Evolutionary conservation across 2,329 filamentous ascomycete species (phyloP), one percentile per base, ranked within the genome.

Genomic region (Chaetomium sp.): DNA sequence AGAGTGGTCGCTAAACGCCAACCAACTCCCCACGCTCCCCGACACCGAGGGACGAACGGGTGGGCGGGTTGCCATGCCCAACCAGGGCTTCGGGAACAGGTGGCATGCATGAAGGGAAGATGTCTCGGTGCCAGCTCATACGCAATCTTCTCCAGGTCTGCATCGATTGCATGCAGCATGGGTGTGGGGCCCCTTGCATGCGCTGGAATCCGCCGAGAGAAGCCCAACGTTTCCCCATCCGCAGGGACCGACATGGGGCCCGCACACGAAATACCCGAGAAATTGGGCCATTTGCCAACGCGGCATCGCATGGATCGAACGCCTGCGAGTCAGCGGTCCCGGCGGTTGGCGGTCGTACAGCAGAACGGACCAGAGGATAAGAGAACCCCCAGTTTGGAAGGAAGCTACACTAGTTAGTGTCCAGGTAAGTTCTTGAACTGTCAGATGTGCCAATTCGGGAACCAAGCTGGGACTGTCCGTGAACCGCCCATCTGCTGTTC

Each of bases 71-170:
- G 48, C 27, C 7, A 19, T 19, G 41, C 32, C 45, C 52, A 53
- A 53, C 52, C 52, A 53, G 37, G 38, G 44, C 45, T 10, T 11
- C 37, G 38, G 50, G 50, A 47, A 53, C 52, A 53, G 43, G 43
- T 53, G 51, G 36, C 44, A 47, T 53, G 43, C 19, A 51, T 51
- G 38, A 14, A 14, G 7, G 5, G 36, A 9, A 43, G 12, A 32
- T 33, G 7, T 35, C 11, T 41, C 51, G n/a, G 42, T 47, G 51
- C 51, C 51, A 48, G 9, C 51, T 47, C 51, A 53, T 12, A 44
- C 41, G 8, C 14, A 38, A 33, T 19, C 11, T 11, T 12, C 40
- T 14, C 40, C 37, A 38, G 37, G 40, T n/a, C 40, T 38, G 41
- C 37, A 14, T 9, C 42, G 37, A 53, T 53, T 37, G 52, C 37